A percentile compares a stretch with the other conserved stretches of the same genome.
phyloP scores from a whole-genome alignment of 202 grass and related monocot genomes.

The Cymbopogon flexuosus region DNA sequence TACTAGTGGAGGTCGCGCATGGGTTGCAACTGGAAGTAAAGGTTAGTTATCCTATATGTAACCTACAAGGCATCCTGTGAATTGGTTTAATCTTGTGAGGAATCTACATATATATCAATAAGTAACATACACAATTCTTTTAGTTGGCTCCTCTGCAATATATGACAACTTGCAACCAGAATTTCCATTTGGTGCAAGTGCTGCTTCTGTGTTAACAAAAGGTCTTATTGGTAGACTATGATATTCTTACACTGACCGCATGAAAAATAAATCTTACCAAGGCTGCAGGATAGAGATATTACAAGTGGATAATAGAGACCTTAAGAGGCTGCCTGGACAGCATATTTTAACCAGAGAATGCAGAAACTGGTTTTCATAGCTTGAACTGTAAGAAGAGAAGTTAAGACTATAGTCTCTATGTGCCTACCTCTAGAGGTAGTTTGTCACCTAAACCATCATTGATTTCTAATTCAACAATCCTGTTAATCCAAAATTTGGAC shows the following conservation, averaged over 20 bases:
- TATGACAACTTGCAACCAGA: not conserved
- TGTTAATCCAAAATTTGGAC: no score
- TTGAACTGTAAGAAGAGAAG: not conserved
- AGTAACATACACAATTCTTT: not conserved
- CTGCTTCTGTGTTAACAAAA: not conserved
- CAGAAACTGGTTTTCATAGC: not conserved
- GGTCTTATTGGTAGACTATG: not conserved
- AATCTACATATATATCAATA: not conserved
- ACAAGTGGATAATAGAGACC: not conserved
- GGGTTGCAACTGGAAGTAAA: slow-evolving; percentile 74
- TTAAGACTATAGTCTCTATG: not conserved
- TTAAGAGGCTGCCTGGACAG: not conserved
- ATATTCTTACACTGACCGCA: not conserved
- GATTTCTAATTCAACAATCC: no score
- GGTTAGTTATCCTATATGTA: slow-evolving; percentile 45
- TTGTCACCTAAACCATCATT: no score
- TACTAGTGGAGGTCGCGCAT: slow-evolving; percentile 48
- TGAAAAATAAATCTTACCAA: not conserved
- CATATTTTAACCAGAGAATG: not conserved
- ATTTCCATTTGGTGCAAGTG: not conserved
- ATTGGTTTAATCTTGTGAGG: not conserved
- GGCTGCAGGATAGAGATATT: not conserved
- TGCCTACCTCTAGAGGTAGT: not conserved
- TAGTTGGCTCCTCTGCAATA: not conserved
- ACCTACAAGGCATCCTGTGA: not conserved